phyloP scores from a whole-genome alignment of 2,329 filamentous ascomycete species.

The Phyllosticta paracitricarpa region DNA sequence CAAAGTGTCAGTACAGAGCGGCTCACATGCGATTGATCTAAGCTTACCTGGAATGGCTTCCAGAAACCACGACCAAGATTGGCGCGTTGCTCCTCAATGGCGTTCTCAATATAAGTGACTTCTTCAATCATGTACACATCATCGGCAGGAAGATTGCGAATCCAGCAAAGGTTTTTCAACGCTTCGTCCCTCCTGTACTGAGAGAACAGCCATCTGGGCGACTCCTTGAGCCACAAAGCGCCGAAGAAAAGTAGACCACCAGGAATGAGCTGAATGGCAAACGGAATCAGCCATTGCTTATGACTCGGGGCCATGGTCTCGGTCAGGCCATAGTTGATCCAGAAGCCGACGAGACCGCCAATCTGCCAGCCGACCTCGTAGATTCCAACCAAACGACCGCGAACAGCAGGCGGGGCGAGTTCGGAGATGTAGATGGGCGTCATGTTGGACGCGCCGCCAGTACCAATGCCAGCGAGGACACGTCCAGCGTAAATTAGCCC shows the following conservation, averaged over 20 bases:
- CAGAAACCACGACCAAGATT: constrained; percentile 63
- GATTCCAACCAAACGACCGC: constrained; percentile 49
- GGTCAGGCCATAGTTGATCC: constrained; percentile 35
- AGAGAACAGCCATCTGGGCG: constrained; percentile 54
- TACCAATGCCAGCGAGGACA: constrained; percentile 47
- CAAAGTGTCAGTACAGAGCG: constrained; percentile 22
- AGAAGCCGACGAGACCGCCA: constrained; percentile 40
- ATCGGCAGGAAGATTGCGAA: constrained; percentile 46
- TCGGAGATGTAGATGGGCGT: constrained; percentile 53
- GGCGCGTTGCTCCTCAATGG: constrained; percentile 53
- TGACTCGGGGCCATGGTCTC: constrained; percentile 34
- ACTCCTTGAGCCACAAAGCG: constrained; percentile 50
- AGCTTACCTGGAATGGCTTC: constrained; percentile 37
- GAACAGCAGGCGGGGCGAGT: constrained; percentile 47
- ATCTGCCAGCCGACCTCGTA: constrained; percentile 49
- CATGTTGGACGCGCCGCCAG: constrained; percentile 47
- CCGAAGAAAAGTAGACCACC: constrained; percentile 29
- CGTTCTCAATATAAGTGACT: constrained; percentile 58
- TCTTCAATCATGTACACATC: constrained; percentile 66
- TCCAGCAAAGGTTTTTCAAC: constrained; percentile 44
- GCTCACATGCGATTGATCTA: constrained; percentile 22
- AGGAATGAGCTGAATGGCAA: constrained; percentile 45
- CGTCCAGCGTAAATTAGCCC: constrained; percentile 49
- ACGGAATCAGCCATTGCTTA: constrained; percentile 45
- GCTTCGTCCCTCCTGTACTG: constrained; percentile 53